Base-by-base conservation (phyloP, 768 basidiomycete genomes). In the Leccinum aurantiacum region DNA sequence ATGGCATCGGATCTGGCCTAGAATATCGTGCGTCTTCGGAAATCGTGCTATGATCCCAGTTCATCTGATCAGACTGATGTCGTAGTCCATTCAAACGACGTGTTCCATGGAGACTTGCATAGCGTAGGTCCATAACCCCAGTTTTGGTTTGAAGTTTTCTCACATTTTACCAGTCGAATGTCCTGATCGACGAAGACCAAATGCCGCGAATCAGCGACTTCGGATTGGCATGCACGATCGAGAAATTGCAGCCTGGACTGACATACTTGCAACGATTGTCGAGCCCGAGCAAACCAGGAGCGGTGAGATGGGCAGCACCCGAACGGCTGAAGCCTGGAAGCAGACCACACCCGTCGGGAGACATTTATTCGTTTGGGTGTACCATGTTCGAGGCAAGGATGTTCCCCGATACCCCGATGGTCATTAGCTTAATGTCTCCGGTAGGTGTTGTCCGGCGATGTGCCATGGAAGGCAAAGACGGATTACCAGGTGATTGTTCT, bases 351-450 rank as follows among this genome's bases (percentile, higher is more conserved):
- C 6, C 47, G 1, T 51, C 56, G 1, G 56, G 37, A 9, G 59
- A 60, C 10, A 46, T 61, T 2, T 62, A 61, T 9, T 60, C 58
- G 1, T 60, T 59, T 0, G 52, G 59, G 0, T 60, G 58, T 17
- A 5, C 46, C 14, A 55, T 55, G 47, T 51, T 61, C 3, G 59
- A 61, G 53, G 61, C 52, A 31, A 38, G 1, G 4, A 11, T 4
- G 31, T 33, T 33, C 4, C 31, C 31, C 4, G 31, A 4, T 31
- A 9, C 29, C 29, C 29, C 0, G 29, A 10, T 9, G 9, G 27
- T 8, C 9, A 31, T 31, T 31, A 31, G 29, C 29, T 3, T 31
- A 10, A 31, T 10, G 10, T 31, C 29, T 10, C 29, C 29, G 29
- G 9, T 31, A 31, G 29, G 59, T 54, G 29, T 31, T 31, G 29